Evolutionary conservation across 169 alveolate species (phyloP), one percentile per base, ranked within the genome.

Genomic region (Cryptosporidium muris): DNA sequence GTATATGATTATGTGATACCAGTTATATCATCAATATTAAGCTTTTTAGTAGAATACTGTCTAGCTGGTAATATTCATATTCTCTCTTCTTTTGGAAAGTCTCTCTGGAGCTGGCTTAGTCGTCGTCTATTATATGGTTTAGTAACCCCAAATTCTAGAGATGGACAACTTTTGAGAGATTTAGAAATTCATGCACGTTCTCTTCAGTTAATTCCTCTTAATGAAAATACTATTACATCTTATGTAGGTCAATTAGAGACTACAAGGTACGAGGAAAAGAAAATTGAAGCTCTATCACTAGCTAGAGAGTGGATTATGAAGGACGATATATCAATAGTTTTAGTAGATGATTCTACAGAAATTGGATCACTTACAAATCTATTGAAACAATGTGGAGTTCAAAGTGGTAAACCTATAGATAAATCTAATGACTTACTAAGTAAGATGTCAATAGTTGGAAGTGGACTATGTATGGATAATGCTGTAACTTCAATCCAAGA

Each of bases 311-410:
- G 45, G 14, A 74, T 74, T 16, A 58, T 74, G 67, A 63, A 68
- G 3, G 85, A 74, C 37, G 85, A 74, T 51, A 66, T 68, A 34
- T 74, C 85, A 14, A 74, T 74, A 16, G 66, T 74, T 25, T 74
- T 74, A 42, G 85, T 74, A 14, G 85, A 74, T n/a, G 85, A 74
- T 43, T 74, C 85, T 16, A 74, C 85, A 3, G 85, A 74, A 38
- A 74, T 58, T 56, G 85, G 68, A 0, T 74, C 85, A 14, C 68
- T 74, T 2, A 74, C 85, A 8, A 74, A 74, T 47, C 85, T 74
- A 11, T 68, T 74, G 12, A 12, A 74, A n/a, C 85, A 74, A n/a
- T 74, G 85, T 43, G 85, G 85, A 14, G 63, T 74, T n/a, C 42
- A 74, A 12, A 62, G 60, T 3, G 36, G 66, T 40, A 74, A 74